A percentile compares a stretch with the other conserved stretches of the same genome.
Conservation (phyloP, 2,329 filamentous ascomycete species). For the Venturia nashicola region DNA sequence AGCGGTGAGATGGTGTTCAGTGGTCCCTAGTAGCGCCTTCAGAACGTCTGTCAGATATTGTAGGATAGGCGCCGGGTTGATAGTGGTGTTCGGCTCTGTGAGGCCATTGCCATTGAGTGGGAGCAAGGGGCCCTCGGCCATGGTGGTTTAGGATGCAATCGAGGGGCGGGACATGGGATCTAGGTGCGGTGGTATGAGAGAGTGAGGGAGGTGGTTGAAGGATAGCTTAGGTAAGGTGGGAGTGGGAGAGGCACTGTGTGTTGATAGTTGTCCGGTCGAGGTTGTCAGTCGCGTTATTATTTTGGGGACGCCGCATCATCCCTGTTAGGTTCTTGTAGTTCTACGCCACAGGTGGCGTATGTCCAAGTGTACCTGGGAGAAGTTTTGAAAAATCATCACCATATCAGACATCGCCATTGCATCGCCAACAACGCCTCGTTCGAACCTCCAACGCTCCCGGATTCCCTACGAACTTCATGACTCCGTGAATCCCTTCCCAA, state of each 20-base stretch:
- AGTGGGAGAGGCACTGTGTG: neutral
- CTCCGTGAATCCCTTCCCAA: neutral
- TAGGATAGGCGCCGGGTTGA: conserved; percentile 36
- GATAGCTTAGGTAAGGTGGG: neutral
- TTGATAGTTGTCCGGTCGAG: neutral
- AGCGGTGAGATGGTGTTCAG: conserved; percentile 66
- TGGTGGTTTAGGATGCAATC: neutral
- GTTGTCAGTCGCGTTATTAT: neutral
- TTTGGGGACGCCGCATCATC: neutral
- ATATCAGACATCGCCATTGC: neutral
- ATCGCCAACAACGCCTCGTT: neutral
- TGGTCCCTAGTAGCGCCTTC: conserved; percentile 35
- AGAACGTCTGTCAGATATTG: conserved; percentile 36
- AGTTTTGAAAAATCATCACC: neutral
- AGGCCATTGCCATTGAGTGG: conserved; percentile 25
- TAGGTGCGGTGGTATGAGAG: neutral
- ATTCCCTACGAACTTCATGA: neutral
- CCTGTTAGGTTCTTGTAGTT: neutral
- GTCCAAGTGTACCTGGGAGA: neutral
- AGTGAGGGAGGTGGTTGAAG: neutral
- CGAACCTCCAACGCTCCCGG: too few species aligned
- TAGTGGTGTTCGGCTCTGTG: conserved; percentile 23
- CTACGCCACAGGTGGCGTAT: neutral
- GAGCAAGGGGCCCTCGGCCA: conserved; percentile 25
- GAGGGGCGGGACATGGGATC: neutral